Conservation (phyloP, 345 rosid genomes). For the Eucalyptus erythrocorys region DNA sequence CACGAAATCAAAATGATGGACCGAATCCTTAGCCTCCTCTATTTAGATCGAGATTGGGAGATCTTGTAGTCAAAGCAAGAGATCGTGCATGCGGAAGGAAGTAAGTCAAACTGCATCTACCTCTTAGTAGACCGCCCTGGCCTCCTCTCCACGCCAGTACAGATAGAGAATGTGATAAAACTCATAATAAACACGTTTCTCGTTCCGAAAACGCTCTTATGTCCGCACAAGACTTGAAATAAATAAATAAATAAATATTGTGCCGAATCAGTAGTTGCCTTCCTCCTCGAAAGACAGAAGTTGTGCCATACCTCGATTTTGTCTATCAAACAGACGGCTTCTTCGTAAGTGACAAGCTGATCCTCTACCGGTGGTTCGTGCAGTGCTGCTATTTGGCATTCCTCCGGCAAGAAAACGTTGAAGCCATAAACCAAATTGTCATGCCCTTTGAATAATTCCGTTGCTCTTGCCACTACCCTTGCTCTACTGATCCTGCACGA, state of each 20-base stretch:
- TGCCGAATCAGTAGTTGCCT: background rate
- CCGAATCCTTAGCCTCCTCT: background rate
- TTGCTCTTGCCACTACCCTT: conserved; percentile 79
- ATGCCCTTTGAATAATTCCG: conserved; percentile 76
- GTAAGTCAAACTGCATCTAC: background rate
- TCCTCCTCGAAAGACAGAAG: background rate
- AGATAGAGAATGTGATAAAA: conserved; percentile 9
- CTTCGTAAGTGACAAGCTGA: conserved; percentile 67
- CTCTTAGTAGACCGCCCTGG: background rate
- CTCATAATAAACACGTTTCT: conserved; percentile 18
- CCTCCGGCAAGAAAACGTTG: conserved; percentile 83
- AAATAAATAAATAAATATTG: no score
- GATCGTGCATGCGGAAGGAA: background rate
- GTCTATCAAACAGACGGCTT: conserved; percentile 20
- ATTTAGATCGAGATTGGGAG: background rate
- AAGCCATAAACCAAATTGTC: conserved; percentile 72
- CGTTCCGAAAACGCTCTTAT: conserved; percentile 17
- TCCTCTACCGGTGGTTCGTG: conserved; percentile 54
- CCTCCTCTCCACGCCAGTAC: conserved; percentile 9
- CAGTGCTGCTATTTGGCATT: conserved; percentile 60
- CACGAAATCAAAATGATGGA: background rate
- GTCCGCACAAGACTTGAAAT: background rate
- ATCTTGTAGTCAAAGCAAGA: background rate
- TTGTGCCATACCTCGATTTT: background rate
- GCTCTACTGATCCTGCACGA: conserved; percentile 62